A percentile compares a stretch with the other conserved stretches of the same genome.
These are phyloP conservation scores for Nakaseomyces uthaithaninus DNA, from an alignment of 1,139 yeast species.

Conservation along the genomic window DNA sequence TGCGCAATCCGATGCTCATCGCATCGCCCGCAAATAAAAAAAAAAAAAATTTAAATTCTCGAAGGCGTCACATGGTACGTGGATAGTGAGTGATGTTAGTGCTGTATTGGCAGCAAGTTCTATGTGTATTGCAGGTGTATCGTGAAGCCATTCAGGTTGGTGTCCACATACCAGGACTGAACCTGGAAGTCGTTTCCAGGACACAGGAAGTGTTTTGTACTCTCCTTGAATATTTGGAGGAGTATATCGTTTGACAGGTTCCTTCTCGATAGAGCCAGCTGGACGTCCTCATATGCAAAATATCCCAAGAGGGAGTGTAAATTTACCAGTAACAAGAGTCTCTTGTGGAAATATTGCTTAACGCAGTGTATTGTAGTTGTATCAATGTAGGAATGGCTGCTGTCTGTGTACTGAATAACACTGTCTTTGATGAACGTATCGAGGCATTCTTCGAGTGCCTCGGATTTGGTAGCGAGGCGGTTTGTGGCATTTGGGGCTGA, in stretches of 20 bases:
- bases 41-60: background rate
- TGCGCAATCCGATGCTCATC: conserved; percentile 8
- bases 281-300: background rate
- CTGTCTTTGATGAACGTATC: too few species aligned
- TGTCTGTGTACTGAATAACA: too few species aligned
- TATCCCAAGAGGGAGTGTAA: background rate
- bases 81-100: too few species aligned
- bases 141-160: conserved; percentile 11
- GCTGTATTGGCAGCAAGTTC: too few species aligned
- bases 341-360: background rate
- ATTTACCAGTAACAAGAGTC: background rate
- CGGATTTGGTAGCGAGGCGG: too few species aligned
- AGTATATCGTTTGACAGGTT: conserved; percentile 12
- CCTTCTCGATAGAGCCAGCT: background rate
- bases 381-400: too few species aligned
- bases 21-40: conserved; percentile 1
- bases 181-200: conserved; percentile 9
- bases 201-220: conserved; percentile 9
- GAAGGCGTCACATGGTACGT: too few species aligned
- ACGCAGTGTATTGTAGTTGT: background rate
- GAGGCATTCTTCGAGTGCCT: too few species aligned
- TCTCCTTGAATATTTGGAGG: conserved; percentile 15
- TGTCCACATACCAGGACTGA: conserved; percentile 22
- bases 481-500: too few species aligned
- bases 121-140: conserved; percentile 16